These are phyloP conservation scores for Arctium lappa DNA, from an alignment of 129 eudicot species.

Conservation along the genomic window DNA sequence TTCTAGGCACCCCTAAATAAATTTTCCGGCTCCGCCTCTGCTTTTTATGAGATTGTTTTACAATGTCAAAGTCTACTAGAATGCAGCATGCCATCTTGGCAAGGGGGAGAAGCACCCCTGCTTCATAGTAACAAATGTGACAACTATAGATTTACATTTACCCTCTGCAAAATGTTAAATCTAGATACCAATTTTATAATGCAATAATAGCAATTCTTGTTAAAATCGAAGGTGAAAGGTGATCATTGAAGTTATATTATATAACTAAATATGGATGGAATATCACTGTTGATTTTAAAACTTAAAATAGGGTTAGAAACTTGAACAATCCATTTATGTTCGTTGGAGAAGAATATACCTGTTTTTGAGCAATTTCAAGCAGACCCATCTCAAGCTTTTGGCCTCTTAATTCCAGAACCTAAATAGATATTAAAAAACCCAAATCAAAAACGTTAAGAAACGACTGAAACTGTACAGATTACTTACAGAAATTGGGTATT, in stretches of 20 bases:
- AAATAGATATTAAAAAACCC: not conserved
- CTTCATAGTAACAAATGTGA: too few relatives aligned
- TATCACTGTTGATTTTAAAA: not conserved
- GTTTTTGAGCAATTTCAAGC: slow-evolving; percentile 66
- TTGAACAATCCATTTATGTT: not conserved
- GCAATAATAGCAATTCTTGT: too few relatives aligned
- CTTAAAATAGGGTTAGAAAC: not conserved
- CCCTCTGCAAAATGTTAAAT: too few relatives aligned
- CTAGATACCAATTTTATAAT: too few relatives aligned
- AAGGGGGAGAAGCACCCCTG: too few relatives aligned
- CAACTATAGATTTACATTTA: too few relatives aligned
- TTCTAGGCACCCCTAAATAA: too few relatives aligned
- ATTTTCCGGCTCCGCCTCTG: too few relatives aligned
- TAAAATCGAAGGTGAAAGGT: too few relatives aligned
- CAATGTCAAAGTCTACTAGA: not conserved
- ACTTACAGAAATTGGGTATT: not conserved
- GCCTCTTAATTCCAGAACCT: slow-evolving; percentile 83
- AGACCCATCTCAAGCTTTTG: slow-evolving; percentile 82
- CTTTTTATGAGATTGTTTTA: not conserved
- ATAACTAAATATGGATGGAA: not conserved
- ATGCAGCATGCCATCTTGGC: not conserved
- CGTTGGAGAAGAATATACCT: slow-evolving; percentile 33
- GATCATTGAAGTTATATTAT: not conserved
- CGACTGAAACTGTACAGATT: not conserved
- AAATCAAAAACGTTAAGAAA: not conserved